Conservation (phyloP, 306 rosid species). For the Lithocarpus polystachyus region DNA sequence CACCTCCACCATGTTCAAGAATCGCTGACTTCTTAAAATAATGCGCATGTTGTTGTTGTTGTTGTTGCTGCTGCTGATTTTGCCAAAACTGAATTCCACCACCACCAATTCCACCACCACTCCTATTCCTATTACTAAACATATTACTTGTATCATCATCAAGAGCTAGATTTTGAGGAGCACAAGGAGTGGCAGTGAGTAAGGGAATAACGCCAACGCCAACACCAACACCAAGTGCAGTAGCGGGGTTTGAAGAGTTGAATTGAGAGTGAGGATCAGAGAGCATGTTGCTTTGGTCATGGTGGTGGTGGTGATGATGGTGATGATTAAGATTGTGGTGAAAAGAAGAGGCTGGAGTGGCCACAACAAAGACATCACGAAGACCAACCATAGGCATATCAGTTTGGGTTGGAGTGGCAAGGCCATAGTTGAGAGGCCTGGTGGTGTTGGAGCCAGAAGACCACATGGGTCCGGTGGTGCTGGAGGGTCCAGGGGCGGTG, state of each 20-base stretch:
- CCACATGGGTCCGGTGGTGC: conserved; percentile 59
- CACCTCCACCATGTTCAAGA: conserved; percentile 29
- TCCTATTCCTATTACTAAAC: conserved; percentile 11
- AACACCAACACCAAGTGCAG: conserved; percentile 67
- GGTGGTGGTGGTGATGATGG: conserved; percentile 27
- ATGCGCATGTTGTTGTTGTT: conserved; percentile 18
- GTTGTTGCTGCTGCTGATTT: conserved; percentile 27
- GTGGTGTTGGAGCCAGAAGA: conserved; percentile 22
- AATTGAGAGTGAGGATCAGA: conserved; percentile 47
- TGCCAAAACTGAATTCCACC: conserved; percentile 90
- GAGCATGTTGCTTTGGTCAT: conserved; percentile 16
- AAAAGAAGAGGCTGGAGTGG: conserved; percentile 56
- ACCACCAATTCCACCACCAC: conserved; percentile 10
- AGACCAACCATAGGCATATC: conserved; percentile 83
- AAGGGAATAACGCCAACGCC: conserved; percentile 85
- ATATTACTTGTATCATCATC: conserved; percentile 18
- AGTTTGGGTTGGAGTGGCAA: conserved; percentile 15
- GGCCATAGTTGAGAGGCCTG: conserved; percentile 51
- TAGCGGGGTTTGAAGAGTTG: conserved; percentile 53
- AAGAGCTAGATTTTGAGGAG: conserved; percentile 5
- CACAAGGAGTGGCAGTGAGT: conserved; percentile 53
- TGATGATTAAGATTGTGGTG: conserved; percentile 30
- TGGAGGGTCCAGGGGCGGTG: conserved; percentile 25
- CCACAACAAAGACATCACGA: conserved; percentile 72
- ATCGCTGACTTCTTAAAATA: conserved; percentile 51